These are phyloP conservation scores for Zopfia rhizophila DNA, from an alignment of 2,329 filamentous ascomycete species.

Conservation along the genomic window DNA sequence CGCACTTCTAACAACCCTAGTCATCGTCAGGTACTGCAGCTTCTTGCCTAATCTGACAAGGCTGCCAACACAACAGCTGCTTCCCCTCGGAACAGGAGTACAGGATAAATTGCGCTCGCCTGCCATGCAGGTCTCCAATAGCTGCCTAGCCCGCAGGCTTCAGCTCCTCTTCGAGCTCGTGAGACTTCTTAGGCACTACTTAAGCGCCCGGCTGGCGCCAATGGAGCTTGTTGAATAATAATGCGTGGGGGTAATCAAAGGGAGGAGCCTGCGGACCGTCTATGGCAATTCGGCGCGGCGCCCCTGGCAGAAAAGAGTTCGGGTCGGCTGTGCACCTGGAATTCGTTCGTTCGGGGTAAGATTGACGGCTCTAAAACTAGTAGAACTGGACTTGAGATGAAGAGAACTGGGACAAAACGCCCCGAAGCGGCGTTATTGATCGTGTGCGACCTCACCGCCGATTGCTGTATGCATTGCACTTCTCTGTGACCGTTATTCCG, in stretches of 20 bases:
- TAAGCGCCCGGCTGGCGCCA: constrained; percentile 2
- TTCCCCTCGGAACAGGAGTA: constrained; percentile 5
- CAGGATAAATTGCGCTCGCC: background rate
- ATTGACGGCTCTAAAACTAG: background rate
- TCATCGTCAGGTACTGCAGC: constrained; percentile 35
- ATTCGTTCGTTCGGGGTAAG: constrained; percentile 5
- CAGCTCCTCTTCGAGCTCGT: background rate
- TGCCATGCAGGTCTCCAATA: constrained; percentile 2
- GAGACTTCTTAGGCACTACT: no score
- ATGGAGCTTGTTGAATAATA: constrained; percentile 41
- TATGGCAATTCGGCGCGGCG: constrained; percentile 10
- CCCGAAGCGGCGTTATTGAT: constrained; percentile 20
- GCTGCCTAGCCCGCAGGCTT: background rate
- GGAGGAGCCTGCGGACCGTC: constrained; percentile 23
- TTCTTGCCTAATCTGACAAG: background rate
- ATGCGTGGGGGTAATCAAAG: constrained; percentile 46
- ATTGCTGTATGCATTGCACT: constrained; percentile 7
- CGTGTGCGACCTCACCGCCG: constrained; percentile 29
- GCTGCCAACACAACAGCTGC: constrained; percentile 30
- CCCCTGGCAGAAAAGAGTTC: constrained; percentile 12
- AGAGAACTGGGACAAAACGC: constrained; percentile 5
- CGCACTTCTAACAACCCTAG: constrained; percentile 40
- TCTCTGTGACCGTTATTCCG: no score
- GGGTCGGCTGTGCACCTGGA: constrained; percentile 10
- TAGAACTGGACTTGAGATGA: no score